phyloP scores from a whole-genome alignment of 2,329 filamentous ascomycete species.

The Fusarium neocosmosporiellum region DNA sequence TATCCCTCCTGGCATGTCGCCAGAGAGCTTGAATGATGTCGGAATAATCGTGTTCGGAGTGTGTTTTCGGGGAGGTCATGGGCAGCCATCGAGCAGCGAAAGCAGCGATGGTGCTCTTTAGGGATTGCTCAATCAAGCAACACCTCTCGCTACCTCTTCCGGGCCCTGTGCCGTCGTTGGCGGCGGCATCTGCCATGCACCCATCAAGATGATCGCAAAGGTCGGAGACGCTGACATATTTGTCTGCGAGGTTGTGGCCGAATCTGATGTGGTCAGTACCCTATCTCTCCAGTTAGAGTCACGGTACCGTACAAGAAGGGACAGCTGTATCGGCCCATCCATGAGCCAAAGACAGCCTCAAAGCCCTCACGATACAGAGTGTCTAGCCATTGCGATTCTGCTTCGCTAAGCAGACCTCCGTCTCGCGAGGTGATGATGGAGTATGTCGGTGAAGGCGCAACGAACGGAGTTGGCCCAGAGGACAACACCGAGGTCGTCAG shows the following conservation, averaged over 20 bases:
- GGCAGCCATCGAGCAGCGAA: conserved; percentile 47
- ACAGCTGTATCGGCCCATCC: conserved; percentile 55
- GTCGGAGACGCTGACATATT: conserved; percentile 45
- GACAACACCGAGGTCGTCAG: background rate
- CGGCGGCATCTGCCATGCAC: conserved; percentile 46
- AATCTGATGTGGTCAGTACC: conserved; percentile 31
- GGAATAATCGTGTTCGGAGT: no score
- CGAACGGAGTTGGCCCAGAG: background rate
- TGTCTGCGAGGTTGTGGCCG: conserved; percentile 40
- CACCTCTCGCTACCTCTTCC: conserved; percentile 32
- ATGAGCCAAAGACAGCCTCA: conserved; percentile 55
- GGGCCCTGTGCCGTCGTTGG: background rate
- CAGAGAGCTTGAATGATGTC: conserved; percentile 44
- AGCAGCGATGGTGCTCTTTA: conserved; percentile 41
- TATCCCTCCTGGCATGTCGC: conserved; percentile 51
- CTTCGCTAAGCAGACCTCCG: conserved; percentile 1
- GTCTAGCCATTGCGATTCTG: conserved; percentile 40
- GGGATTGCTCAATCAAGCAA: conserved; percentile 39
- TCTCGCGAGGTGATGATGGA: conserved; percentile 2
- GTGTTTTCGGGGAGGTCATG: conserved; percentile 20
- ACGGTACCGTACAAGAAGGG: conserved; percentile 51
- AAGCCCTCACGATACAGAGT: conserved; percentile 51
- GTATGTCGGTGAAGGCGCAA: background rate
- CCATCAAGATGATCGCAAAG: conserved; percentile 48
- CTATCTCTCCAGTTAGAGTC: background rate